Evolutionary conservation across 2,329 filamentous ascomycete species (phyloP).

Genomic region (Monosporascus cannonballus): DNA sequence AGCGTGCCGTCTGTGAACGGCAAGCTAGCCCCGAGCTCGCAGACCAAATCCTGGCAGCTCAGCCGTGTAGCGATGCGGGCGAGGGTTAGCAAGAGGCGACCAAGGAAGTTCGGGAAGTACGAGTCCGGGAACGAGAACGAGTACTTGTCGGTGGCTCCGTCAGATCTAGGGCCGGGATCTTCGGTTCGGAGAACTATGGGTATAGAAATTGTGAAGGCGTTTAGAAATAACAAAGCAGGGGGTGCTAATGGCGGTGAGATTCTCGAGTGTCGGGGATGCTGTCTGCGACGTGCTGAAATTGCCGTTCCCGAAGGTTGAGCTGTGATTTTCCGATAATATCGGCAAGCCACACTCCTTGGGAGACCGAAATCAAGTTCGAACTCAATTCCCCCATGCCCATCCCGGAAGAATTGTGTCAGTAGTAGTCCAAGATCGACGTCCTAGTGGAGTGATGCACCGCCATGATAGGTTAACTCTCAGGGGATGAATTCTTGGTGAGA

Average conservation of each 20-base stretch:
- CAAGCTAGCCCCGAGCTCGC: conserved; percentile 39
- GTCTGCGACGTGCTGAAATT: not conserved
- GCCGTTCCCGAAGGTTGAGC: not conserved
- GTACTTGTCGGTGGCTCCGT: conserved; percentile 4
- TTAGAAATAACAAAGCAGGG: not conserved
- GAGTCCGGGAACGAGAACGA: conserved; percentile 35
- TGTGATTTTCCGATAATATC: not conserved
- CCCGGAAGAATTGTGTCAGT: not conserved
- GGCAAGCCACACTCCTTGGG: not conserved
- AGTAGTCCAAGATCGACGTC: not conserved
- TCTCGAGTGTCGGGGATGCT: not conserved
- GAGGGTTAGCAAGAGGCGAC: conserved; percentile 42
- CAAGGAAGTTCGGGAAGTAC: conserved; percentile 39
- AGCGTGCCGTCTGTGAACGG: conserved; percentile 34
- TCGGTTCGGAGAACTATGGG: not conserved
- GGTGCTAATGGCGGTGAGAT: not conserved
- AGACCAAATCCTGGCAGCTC: conserved; percentile 34
- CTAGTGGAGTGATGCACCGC: not conserved
- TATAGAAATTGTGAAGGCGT: not conserved
- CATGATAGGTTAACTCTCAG: not conserved
- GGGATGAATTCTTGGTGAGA: not conserved
- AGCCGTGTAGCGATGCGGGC: conserved; percentile 42
- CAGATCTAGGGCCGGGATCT: not conserved
- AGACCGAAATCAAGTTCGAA: not conserved
- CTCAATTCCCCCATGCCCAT: not conserved